Evolutionary conservation across 169 alveolate genomes (phyloP), one percentile per base, ranked within the genome.

Genomic region (Plasmodium sp.): DNA sequence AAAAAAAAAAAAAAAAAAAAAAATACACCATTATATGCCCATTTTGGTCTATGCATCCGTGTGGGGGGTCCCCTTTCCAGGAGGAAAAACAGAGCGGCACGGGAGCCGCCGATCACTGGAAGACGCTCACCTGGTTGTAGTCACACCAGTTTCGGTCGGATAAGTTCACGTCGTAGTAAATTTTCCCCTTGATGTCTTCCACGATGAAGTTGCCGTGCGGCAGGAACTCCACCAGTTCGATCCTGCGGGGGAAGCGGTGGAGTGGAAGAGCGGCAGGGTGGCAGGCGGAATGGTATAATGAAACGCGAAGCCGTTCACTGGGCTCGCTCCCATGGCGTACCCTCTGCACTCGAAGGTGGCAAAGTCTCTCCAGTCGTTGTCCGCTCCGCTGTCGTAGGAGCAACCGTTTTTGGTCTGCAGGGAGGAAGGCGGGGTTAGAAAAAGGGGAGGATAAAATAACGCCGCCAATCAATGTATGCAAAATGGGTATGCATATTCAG

Each of bases 311-410:
- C 7, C 34, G 10, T n/a, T 62, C 12, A 62, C 3, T 62, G 14
- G 34, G 4, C n/a, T 2, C 5, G 45, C 62, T 14, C 27, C 43
- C 16, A 18, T 41, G 73, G 31, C 43, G 7, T 71, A 85, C 93
- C 93, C 93, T 45, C 93, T 36, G 62, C 93, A 85, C 67, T 85
- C 93, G 56, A 85, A 85, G n/a, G 81, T 71, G 22, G 93, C 93
- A 56, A 85, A 85, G 45, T 85, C 93, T 7, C 45, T 41, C 93
- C 93, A 85, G 14, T 51, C 84, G 75, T 85, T 74, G 45, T 51
- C 81, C 7, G 67, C 80, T 16, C n/a, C 33, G 18, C 81, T 84
- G 48, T 39, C 92, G 62, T 85, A 85, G 18, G 86, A 85, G 62
- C 93, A 85, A 0, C 56, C 22, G 43, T 85, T 85, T 75, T 85